Percentiles rank a stretch among this genome's conserved stretches.
These are phyloP conservation scores for Paracoccidioides lutzii DNA, from an alignment of 2,329 filamentous ascomycete species.

Conservation along the genomic window DNA sequence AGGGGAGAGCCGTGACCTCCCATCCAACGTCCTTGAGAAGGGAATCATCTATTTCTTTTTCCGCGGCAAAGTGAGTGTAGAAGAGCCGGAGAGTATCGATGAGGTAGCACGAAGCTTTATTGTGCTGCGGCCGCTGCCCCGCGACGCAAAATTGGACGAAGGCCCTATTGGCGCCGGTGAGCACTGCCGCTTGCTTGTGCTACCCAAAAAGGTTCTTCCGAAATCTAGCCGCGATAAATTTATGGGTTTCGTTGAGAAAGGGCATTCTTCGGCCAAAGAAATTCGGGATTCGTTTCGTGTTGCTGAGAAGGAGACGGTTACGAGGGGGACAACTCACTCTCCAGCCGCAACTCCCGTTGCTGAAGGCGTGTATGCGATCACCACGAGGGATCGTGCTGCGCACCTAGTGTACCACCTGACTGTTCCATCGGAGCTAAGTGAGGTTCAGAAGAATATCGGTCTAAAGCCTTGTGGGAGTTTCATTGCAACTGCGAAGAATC, in stretches of 20 bases:
- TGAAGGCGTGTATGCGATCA: constrained; percentile 76
- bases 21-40: constrained; percentile 64
- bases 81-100: constrained; percentile 45
- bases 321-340: constrained; percentile 52
- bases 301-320: constrained; percentile 62
- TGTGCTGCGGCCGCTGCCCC: constrained; percentile 58
- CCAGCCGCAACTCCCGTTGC: constrained; percentile 63
- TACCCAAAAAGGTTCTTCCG: constrained; percentile 78
- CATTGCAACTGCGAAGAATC: constrained; percentile 69
- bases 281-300: constrained; percentile 63
- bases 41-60: constrained; percentile 88
- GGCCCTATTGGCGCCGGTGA: constrained; percentile 43
- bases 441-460: constrained; percentile 64
- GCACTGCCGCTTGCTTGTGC: constrained; percentile 58
- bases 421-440: constrained; percentile 53
- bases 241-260: constrained; percentile 73
- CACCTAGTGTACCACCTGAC: constrained; percentile 74
- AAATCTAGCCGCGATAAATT: constrained; percentile 55
- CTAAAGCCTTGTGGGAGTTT: constrained; percentile 61
- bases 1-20: constrained; percentile 36
- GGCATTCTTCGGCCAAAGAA: constrained; percentile 49
- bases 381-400: constrained; percentile 54
- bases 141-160: constrained; percentile 54
- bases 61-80: constrained; percentile 59
- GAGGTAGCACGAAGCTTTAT: constrained; percentile 72